Percentiles rank a stretch among this genome's conserved stretches.
Conservation (phyloP, 2,329 filamentous ascomycete genomes). For the Stylonectria norvegica region DNA sequence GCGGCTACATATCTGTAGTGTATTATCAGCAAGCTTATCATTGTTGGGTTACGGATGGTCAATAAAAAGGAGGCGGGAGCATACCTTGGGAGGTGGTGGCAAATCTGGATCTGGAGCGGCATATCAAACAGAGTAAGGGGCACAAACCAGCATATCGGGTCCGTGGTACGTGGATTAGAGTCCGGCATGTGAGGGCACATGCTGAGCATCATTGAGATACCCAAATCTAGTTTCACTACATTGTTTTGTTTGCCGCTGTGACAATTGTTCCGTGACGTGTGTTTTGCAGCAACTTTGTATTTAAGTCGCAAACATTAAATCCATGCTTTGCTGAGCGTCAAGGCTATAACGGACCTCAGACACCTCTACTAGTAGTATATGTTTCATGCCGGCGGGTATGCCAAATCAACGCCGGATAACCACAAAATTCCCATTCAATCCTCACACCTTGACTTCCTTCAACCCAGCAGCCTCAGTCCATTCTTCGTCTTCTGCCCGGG, state of each 20-base stretch:
- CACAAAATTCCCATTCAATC: conserved; percentile 1
- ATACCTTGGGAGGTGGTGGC: background rate
- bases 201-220: conserved; percentile 18
- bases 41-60: conserved; percentile 6
- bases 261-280: too few relatives aligned
- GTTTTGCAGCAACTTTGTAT: too few relatives aligned
- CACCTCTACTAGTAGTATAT: conserved; percentile 1
- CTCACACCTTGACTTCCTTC: background rate
- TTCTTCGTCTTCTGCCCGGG: conserved; percentile 66
- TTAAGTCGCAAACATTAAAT: too few relatives aligned
- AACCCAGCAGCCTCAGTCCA: conserved; percentile 59
- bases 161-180: conserved; percentile 8
- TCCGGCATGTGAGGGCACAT: conserved; percentile 6
- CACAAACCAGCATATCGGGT: conserved; percentile 1
- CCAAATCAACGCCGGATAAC: conserved; percentile 21
- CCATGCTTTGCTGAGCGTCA: too few relatives aligned
- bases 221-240: conserved; percentile 18
- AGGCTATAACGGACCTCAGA: too few relatives aligned
- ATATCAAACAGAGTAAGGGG: conserved; percentile 2
- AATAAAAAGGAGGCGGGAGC: conserved; percentile 4
- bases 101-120: conserved; percentile 2
- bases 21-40: conserved; percentile 15
- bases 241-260: conserved; percentile 7
- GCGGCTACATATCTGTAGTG: conserved; percentile 9
- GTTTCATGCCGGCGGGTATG: conserved; percentile 7